These are phyloP conservation scores for Diospyros kaki DNA, from an alignment of 148 eudicot species.

Conservation along the genomic window DNA sequence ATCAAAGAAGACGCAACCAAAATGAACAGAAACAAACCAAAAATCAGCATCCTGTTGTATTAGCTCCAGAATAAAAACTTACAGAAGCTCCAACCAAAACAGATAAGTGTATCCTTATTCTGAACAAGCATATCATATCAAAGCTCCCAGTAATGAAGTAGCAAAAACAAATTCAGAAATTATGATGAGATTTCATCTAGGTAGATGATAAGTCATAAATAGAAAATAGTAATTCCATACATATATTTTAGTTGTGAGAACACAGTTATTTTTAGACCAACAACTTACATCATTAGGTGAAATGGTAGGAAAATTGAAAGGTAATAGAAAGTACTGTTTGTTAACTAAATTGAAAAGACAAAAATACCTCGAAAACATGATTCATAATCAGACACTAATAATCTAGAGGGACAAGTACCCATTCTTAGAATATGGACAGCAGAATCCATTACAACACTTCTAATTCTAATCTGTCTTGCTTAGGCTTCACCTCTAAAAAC, in stretches of 20 bases:
- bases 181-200: background rate
- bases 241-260: background rate
- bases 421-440: too few species aligned
- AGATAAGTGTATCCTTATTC: background rate
- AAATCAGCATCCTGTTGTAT: background rate
- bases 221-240: background rate
- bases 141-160: background rate
- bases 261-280: background rate
- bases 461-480: too few species aligned
- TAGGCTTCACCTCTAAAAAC: too few species aligned
- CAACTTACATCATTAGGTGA: background rate
- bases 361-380: too few species aligned
- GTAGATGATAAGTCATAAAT: background rate
- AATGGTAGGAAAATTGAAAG: too few species aligned
- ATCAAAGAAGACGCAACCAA: background rate
- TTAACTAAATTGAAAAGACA: too few species aligned
- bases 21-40: conserved; percentile 5
- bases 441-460: too few species aligned
- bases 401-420: too few species aligned
- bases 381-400: too few species aligned
- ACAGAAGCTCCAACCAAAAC: background rate
- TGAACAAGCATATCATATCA: background rate
- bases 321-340: too few species aligned
- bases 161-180: background rate
- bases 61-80: background rate